Percentiles rank a stretch among this genome's conserved stretches.
These are phyloP conservation scores for Tolypocladium endophyticum DNA, from an alignment of 2,329 filamentous ascomycete genomes.

Conservation along the genomic window DNA sequence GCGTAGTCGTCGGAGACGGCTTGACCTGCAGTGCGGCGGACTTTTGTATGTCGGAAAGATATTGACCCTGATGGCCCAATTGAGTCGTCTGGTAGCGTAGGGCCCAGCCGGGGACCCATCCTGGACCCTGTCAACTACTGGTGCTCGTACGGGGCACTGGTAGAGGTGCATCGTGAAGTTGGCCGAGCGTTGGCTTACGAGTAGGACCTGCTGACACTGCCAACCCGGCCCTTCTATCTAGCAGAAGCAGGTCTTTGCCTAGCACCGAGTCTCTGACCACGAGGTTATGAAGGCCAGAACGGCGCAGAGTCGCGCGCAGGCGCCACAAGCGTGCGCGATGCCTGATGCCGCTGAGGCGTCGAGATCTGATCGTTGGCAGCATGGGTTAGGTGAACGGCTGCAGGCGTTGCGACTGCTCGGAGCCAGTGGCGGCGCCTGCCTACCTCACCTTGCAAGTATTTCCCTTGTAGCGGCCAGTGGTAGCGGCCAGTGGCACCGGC, in stretches of 20 bases:
- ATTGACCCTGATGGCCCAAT: neutral
- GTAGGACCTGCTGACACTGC: neutral
- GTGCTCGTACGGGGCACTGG: neutral
- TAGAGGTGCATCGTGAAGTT: neutral
- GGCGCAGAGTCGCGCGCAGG: neutral
- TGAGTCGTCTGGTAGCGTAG: neutral
- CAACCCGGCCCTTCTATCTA: neutral
- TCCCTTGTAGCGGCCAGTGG: neutral
- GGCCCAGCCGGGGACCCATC: neutral
- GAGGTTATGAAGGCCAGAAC: neutral
- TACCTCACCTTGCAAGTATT: no score
- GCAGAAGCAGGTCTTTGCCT: neutral
- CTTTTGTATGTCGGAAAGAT: neutral
- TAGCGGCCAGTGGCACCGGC: neutral
- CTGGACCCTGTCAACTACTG: neutral
- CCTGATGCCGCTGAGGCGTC: neutral
- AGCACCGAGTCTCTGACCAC: neutral
- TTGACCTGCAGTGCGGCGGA: neutral
- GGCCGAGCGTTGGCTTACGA: neutral
- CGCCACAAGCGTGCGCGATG: neutral
- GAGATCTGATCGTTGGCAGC: neutral
- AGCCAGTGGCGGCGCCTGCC: neutral
- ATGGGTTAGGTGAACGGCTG: slow-evolving; percentile 2
- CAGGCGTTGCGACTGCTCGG: neutral
- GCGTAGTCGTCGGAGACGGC: neutral